Base-by-base conservation (phyloP, 192 early-diverging fungal genomes). In the Backusella parvicylindrica region DNA sequence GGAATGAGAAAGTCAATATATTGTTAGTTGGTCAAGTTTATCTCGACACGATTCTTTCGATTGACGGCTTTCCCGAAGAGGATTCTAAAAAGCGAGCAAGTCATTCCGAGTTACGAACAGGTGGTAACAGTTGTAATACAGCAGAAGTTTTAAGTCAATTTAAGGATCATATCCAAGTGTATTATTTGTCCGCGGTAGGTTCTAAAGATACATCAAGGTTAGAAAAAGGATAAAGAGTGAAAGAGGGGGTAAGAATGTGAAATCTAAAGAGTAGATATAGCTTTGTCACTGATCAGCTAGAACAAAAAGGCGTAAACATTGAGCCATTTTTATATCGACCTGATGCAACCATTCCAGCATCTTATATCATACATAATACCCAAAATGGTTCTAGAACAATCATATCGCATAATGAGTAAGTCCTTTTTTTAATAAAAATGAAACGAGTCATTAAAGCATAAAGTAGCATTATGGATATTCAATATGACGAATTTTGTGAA, bases 91-190 rank as follows among this genome's bases (percentile, higher is more conserved):
- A 83, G 18, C 67, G 88, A 35, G 89, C 91, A 64, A 75, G 85
- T 28, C 5, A 74, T 31, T 82, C 89, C 32, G 89, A 92, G 67
- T 81, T 85, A 40, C 83, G 91, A 5, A 81, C 87, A 21, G 91
- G 91, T 41, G 91, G 91, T 18, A 92, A 92, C 60, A 81, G 84
- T 35, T 84, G 84, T 31, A 92, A 92, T 65, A 85, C 86, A 6
- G 81, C 88, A 16, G 80, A 82, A 23, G 84, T 90, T 1, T 75
- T 91, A 12, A 79, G 82, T 35, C 90, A 90, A 60, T 83, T 84
- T 26, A 60, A 84, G 6, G 66, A 79, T 31, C 33, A 53, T 4
- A 64, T 79, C 11, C 69, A 78, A 21, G 70, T 82, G 56, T 83
- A 73, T 76, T 85, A 81, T 47, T 85, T 89, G 84, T 84, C 86